phyloP scores from a whole-genome alignment of 2,329 filamentous ascomycete species.

The Microdochium nivale region DNA sequence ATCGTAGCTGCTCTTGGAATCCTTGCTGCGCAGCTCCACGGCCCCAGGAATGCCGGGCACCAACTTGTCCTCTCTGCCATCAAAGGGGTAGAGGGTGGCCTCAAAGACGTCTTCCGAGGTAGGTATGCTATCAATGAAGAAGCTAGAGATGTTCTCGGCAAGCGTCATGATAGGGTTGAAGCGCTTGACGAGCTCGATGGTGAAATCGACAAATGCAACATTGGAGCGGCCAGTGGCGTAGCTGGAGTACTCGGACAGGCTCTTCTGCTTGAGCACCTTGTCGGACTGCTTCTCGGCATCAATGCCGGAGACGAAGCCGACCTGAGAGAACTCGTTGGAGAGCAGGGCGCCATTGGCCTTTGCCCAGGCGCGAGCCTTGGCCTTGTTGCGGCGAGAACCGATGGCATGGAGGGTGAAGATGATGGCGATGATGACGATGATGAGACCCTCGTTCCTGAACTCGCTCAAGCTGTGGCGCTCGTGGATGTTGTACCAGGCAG shows the following conservation, averaged over 20 bases:
- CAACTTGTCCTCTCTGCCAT: conserved; percentile 77
- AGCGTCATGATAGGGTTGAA: conserved; percentile 65
- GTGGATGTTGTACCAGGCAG: conserved; percentile 95
- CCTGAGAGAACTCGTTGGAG: conserved; percentile 73
- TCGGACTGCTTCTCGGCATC: conserved; percentile 40
- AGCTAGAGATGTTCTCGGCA: conserved; percentile 59
- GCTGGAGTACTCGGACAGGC: conserved; percentile 73
- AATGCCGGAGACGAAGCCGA: conserved; percentile 64
- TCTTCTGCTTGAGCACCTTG: conserved; percentile 72
- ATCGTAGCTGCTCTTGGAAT: conserved; percentile 66
- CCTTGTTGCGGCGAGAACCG: conserved; percentile 71
- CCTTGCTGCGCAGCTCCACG: conserved; percentile 45
- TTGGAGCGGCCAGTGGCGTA: conserved; percentile 93
- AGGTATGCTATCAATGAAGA: conserved; percentile 72
- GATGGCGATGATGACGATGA: conserved; percentile 65
- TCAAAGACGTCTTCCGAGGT: conserved; percentile 66
- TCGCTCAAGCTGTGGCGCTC: conserved; percentile 78
- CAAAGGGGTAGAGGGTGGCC: conserved; percentile 77
- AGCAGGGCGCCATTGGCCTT: conserved; percentile 64
- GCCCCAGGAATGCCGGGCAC: conserved; percentile 58
- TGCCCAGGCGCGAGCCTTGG: conserved; percentile 74
- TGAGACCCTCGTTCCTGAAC: conserved; percentile 79
- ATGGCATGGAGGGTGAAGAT: conserved; percentile 73
- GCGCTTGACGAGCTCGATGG: conserved; percentile 71
- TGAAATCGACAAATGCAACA: conserved; percentile 81